Evolutionary conservation across 495 filamentous ascomycete genomes (phyloP).

Genomic region (Melanomma pulvis-pyrius): DNA sequence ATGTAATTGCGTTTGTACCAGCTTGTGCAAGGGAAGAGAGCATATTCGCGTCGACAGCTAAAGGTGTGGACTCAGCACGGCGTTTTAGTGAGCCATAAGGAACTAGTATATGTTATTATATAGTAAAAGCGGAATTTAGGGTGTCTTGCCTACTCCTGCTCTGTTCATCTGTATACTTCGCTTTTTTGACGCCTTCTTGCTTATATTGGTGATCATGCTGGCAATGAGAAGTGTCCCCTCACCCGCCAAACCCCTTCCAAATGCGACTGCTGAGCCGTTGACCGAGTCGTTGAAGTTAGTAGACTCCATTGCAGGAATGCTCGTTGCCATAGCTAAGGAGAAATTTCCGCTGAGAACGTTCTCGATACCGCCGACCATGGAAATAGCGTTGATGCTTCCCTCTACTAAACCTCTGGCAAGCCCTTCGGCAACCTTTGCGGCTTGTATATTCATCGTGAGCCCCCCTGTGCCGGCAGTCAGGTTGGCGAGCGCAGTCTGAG

Average conservation of each 20-base stretch:
- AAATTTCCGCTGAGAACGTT: slow-evolving; percentile 19
- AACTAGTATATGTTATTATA: slow-evolving; percentile 1
- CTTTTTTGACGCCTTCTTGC: slow-evolving; percentile 1
- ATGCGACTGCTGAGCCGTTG: slow-evolving; percentile 14
- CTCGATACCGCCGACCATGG: slow-evolving; percentile 8
- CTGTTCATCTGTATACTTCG: neutral
- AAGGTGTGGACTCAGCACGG: neutral
- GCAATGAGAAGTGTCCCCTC: slow-evolving; percentile 20
- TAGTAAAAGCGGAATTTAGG: neutral
- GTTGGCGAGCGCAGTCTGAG: neutral
- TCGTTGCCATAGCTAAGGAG: slow-evolving; percentile 5
- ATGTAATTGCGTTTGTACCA: slow-evolving; percentile 13
- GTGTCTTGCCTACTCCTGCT: slow-evolving; percentile 8
- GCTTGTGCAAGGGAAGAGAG: slow-evolving; percentile 7
- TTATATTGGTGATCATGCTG: slow-evolving; percentile 3
- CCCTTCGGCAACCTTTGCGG: slow-evolving; percentile 16
- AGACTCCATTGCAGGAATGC: slow-evolving; percentile 3
- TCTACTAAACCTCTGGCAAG: slow-evolving; percentile 18
- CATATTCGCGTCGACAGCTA: slow-evolving; percentile 13
- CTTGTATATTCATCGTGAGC: neutral
- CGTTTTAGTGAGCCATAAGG: neutral
- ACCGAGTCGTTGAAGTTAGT: slow-evolving; percentile 20
- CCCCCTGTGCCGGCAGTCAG: slow-evolving; percentile 1
- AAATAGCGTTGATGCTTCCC: slow-evolving; percentile 10
- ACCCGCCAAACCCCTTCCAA: slow-evolving; percentile 13